Conservation (phyloP, 805 yeast genomes). For the Suhomyces prunicola region DNA sequence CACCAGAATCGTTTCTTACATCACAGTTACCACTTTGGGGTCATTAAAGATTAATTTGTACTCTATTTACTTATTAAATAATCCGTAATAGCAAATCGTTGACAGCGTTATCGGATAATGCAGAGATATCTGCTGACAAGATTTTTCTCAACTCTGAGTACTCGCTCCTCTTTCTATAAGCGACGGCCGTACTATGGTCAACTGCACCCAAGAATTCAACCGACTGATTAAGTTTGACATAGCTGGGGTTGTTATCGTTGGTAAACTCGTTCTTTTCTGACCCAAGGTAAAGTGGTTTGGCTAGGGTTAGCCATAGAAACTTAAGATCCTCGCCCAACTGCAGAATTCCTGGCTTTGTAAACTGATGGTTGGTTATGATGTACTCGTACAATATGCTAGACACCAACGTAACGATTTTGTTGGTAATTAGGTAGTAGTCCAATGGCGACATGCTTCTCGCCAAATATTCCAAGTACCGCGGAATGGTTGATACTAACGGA, state of each 20-base stretch:
- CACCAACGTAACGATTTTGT: slow-evolving; percentile 24
- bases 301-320: slow-evolving; percentile 16
- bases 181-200: slow-evolving; percentile 20
- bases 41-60: too few species aligned
- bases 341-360: slow-evolving; percentile 28
- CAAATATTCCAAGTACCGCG: slow-evolving; percentile 24
- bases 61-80: slow-evolving; percentile 6
- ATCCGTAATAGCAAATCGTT: slow-evolving; percentile 27
- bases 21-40: too few species aligned
- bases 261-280: slow-evolving; percentile 10
- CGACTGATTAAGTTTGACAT: slow-evolving; percentile 26
- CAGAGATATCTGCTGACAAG: slow-evolving; percentile 16
- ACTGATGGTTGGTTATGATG: slow-evolving; percentile 37
- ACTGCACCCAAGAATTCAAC: slow-evolving; percentile 25
- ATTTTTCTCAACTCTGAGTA: slow-evolving; percentile 16
- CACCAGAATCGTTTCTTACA: too few species aligned
- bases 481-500: slow-evolving; percentile 20
- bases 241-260: slow-evolving; percentile 22
- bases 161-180: slow-evolving; percentile 12
- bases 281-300: slow-evolving; percentile 16
- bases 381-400: slow-evolving; percentile 33
- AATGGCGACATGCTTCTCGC: slow-evolving; percentile 20
- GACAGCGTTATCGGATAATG: slow-evolving; percentile 21
- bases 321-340: slow-evolving; percentile 33
- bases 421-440: slow-evolving; percentile 30